A percentile compares a stretch with the other conserved stretches of the same genome.
phyloP scores from a whole-genome alignment of 164 flowering plant species.

The Tetracentron sinense region DNA sequence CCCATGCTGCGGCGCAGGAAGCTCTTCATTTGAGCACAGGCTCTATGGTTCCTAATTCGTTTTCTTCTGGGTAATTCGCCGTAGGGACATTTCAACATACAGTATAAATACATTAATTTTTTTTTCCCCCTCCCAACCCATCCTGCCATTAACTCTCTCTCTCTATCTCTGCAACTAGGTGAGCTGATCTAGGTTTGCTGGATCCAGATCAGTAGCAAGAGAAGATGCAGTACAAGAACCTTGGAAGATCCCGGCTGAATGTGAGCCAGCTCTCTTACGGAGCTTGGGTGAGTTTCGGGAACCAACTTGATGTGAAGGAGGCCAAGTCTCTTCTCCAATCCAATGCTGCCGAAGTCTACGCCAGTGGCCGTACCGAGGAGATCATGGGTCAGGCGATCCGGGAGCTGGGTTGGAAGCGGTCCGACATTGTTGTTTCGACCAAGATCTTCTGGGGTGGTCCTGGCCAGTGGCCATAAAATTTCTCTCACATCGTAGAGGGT shows the following conservation, averaged over 20 bases:
- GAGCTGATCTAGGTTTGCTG: too few relatives aligned
- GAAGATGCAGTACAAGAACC: conserved; percentile 88
- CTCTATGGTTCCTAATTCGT: too few relatives aligned
- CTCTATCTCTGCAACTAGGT: too few relatives aligned
- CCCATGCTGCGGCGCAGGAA: too few relatives aligned
- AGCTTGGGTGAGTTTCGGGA: conserved; percentile 98
- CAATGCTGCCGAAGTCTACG: conserved; percentile 98
- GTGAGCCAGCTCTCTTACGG: conserved; percentile 98
- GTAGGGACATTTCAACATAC: too few relatives aligned
- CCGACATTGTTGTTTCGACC: conserved; percentile 92
- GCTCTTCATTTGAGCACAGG: too few relatives aligned
- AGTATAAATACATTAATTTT: too few relatives aligned
- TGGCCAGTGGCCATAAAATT: conserved; percentile 87
- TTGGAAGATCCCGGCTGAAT: conserved; percentile 82
- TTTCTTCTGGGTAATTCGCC: too few relatives aligned
- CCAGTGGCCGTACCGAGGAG: conserved; percentile 99
- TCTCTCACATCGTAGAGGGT: conserved; percentile 90
- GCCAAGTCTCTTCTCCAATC: conserved; percentile 87
- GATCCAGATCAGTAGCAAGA: too few relatives aligned
- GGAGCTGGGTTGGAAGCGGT: conserved; percentile 94
- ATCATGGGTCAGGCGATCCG: conserved; percentile 99
- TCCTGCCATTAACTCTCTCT: too few relatives aligned
- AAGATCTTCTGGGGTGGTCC: conserved; percentile 99
- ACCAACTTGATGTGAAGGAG: conserved; percentile 94
- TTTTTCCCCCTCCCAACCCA: too few relatives aligned